Base-by-base conservation (phyloP, 768 basidiomycete species). In the Cantharellus cinnabarinus region DNA sequence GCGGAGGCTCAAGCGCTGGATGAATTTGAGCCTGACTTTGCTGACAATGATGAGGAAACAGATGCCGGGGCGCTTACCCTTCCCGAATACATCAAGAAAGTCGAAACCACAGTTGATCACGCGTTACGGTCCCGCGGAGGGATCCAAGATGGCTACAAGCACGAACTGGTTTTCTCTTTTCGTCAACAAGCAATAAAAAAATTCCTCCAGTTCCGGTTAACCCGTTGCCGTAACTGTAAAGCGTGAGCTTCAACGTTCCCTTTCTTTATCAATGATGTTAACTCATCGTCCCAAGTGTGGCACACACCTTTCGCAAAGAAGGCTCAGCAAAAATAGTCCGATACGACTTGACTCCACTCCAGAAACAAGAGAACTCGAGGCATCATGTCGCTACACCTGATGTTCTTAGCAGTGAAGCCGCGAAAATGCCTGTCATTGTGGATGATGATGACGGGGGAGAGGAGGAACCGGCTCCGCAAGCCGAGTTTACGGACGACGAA, bases 241-340 rank as follows among this genome's bases (percentile, higher is more conserved):
- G 88, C 83, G 90, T 91, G 67, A 71, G 85, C 78, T 51, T 29
- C 51, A 15, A 4, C 42, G 57, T 53, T 55, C 37, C 58, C n/a
- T 42, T 42, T 63, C 40, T 53, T 52, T 61, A 39, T 34, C 29
- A 35, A 20, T 50, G 3, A 10, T 41, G 29, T 50, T 5, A 44
- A 2, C 53, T 0, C 29, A 7, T 50, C 41, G 10, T 42, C 55
- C 50, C 2, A 63, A 93, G 89, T 38, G 70, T 77, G 64, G 81
- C 78, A 2, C 91, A 88, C 68, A 89, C 90, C 0, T 89, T 86
- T 71, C 83, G 93, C 58, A 97, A 89, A 69, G 95, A 99, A 67
- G 89, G 88, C 0, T 76, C 86, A 69, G 89, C 85, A 56, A 98
- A 97, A 71, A 77, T 99, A 59, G 83, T 98, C 67, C 91, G 98